Conservation (phyloP, 2,329 filamentous ascomycete genomes). For the Elsinoe perseae region DNA sequence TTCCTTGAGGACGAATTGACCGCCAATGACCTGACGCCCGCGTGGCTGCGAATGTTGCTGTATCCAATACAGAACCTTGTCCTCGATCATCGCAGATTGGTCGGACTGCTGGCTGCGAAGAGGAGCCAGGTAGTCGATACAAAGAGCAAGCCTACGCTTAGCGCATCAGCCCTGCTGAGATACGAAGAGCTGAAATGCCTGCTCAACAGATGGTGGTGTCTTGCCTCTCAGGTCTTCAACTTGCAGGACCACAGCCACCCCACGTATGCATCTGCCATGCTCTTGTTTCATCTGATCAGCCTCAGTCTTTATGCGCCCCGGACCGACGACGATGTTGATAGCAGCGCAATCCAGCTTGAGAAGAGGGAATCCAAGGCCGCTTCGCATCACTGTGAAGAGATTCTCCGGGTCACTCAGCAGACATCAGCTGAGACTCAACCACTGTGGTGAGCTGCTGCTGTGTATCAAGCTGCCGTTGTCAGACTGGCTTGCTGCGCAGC, state of each 20-base stretch:
- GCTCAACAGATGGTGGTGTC: background rate
- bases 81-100: background rate
- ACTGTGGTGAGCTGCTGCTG: background rate
- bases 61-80: background rate
- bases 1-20: background rate
- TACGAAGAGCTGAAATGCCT: background rate
- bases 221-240: background rate
- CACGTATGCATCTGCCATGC: background rate
- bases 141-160: background rate
- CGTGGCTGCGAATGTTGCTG: background rate
- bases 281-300: background rate
- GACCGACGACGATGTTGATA: background rate
- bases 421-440: background rate
- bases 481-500: background rate
- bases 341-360: background rate
- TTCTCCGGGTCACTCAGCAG: background rate
- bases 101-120: background rate
- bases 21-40: background rate
- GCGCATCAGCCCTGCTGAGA: background rate
- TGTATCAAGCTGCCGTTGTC: background rate
- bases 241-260: background rate
- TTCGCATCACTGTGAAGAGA: background rate
- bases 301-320: background rate
- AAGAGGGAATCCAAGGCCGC: background rate
- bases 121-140: too few relatives aligned